Base-by-base conservation (phyloP, 495 filamentous ascomycete species). In the Penicillium coprophilum region DNA sequence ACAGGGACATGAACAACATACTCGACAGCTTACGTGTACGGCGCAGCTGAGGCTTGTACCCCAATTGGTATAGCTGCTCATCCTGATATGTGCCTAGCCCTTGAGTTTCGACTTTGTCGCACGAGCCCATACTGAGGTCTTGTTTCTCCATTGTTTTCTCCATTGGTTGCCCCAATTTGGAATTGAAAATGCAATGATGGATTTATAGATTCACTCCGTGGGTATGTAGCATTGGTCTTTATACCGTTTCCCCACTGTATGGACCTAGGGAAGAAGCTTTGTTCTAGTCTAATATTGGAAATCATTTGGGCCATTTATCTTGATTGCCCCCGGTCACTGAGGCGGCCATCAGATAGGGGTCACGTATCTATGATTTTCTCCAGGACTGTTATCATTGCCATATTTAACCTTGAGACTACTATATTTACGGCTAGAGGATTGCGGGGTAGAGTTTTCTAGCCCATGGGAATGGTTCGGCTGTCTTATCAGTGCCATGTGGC, bases 21-120 rank as follows among this genome's bases (percentile, higher is more conserved):
- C 53, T 64, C 27, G 56, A 47, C 24, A 57, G 50, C 39, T 53
- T 56, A 13, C 63, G 53, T 17, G 65, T 63, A 31, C 65, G 63
- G 11, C 46, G 54, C 44, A 67, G 40, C 55, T 67, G 64, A 20
- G 61, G 65, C 45, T 54, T 58, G 55, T 67, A 67, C 3, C 65
- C 65, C 30, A 67, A 38, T 46, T 50, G 48, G 12, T 58, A 59
- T 5, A 64, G 54, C 9, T 60, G 58, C 38, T 64, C 61, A 50
- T 52, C 58, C 31, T 55, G 45, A 6, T 55, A 49, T 30, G 45
- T 41, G 28, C 54, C 46, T 7, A 46, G 44, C 19, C 32, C 32
- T 15, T 53, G 51, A 2, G 40, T 46, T 27, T 53, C 51, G 24
- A 53, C 5, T 34, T 24, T 30, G 20, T 50, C 47, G 24, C 28